Base-by-base conservation (phyloP, 331 rosid species). In the Cucumis variabilis region DNA sequence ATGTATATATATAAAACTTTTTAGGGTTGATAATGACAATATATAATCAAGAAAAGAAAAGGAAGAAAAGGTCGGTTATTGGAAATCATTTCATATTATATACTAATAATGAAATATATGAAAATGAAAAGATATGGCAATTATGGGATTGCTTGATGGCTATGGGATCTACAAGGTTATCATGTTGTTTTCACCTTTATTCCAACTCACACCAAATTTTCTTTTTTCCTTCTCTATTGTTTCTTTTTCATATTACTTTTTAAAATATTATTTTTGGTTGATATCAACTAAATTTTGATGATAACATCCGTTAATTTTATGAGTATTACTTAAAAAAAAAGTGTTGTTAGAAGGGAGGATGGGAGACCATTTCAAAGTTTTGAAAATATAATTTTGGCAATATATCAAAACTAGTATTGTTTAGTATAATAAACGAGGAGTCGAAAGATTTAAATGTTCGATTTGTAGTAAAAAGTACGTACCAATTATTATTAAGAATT, bases 171-270 rank as follows among this genome's bases (percentile, higher is more conserved):
- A 27, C 69, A 58, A 80, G 24, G 27, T 55, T 80, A 55, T 80
- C 27, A 80, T 80, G 65, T 0, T 80, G 85, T 58, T 58, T 55
- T 80, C 82, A 46, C 33, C 62, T 80, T 55, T 28, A 80, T 80
- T n/a, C 70, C 67, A 27, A 16, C 85, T 55, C 85, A 80, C 69
- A 53, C 33, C 84, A 19, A n/a, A 24, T 79, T 24, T 55, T 1
- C 17, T 4, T 9, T 55, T 24, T 78, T 51, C 17, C 9, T 50
- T 79, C 14, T 77, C 0, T 7, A 14, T 37, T 74, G 12, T 69
- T n/a, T 41, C 27, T 16, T 7, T 71, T 71, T 28, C 7, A 71
- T 12, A 30, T 16, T 16, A 9, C 21, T 30, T 70, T 70, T 69
- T 7, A 5, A 68, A 70, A 27, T 24, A 2, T 24, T 0, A 6